Evolutionary conservation across 345 rosid species (phyloP).

Genomic region (Luvunga scandens): DNA sequence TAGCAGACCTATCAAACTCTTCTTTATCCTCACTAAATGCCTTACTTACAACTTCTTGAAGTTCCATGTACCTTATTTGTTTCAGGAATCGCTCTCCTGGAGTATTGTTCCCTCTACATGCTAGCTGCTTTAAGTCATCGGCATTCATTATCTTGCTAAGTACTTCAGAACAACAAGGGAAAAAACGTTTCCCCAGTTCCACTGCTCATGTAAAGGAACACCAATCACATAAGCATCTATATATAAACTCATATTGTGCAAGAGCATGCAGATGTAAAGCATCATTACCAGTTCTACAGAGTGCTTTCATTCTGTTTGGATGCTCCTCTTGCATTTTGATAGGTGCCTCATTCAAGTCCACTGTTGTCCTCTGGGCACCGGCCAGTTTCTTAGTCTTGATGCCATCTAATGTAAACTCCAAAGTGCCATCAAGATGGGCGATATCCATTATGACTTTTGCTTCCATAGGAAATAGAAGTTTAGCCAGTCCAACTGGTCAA

Average conservation of each 20-base stretch:
- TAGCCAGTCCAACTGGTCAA: slow-evolving; percentile 71
- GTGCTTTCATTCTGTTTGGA: slow-evolving; percentile 59
- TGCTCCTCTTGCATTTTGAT: slow-evolving; percentile 68
- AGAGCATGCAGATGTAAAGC: background rate
- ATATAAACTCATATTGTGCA: background rate
- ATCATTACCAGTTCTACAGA: slow-evolving; percentile 64
- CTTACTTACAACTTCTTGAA: slow-evolving; percentile 51
- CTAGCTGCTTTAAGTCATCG: slow-evolving; percentile 52
- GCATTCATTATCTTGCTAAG: slow-evolving; percentile 76
- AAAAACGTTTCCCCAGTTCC: slow-evolving; percentile 70
- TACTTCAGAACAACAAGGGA: slow-evolving; percentile 71
- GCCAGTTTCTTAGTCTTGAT: slow-evolving; percentile 28
- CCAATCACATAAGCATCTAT: too few relatives aligned
- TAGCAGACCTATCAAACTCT: slow-evolving; percentile 42
- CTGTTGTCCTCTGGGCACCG: slow-evolving; percentile 37
- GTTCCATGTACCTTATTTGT: slow-evolving; percentile 55
- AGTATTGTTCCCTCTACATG: slow-evolving; percentile 46
- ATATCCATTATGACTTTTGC: slow-evolving; percentile 70
- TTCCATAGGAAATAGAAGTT: slow-evolving; percentile 77
- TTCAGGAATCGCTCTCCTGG: slow-evolving; percentile 49
- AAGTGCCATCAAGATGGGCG: slow-evolving; percentile 55
- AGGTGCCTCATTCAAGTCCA: slow-evolving; percentile 68
- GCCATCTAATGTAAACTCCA: slow-evolving; percentile 56
- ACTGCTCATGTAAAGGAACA: slow-evolving; percentile 38
- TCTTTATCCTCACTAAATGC: slow-evolving; percentile 68